Conservation (phyloP, 371 early-diverging fungal genomes). For the Nematocida sp. region DNA sequence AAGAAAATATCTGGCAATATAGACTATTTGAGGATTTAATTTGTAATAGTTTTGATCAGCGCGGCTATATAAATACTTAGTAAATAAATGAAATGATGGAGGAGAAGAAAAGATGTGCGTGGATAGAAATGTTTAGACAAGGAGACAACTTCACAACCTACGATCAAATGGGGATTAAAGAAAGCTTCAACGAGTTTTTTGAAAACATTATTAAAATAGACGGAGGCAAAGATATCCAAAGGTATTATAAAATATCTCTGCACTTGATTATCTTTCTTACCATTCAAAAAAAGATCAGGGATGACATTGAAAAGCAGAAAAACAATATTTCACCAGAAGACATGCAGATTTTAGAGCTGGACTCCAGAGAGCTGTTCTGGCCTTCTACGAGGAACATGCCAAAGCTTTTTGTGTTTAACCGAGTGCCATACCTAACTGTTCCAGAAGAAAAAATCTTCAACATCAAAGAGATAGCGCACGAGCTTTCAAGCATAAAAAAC, state of each 20-base stretch:
- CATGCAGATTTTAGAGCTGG: constrained; percentile 4
- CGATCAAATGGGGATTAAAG: constrained; percentile 22
- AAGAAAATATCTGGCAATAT: not conserved
- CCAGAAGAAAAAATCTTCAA: constrained; percentile 13
- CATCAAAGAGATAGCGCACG: constrained; percentile 14
- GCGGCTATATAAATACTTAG: constrained; percentile 37
- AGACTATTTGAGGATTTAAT: not conserved
- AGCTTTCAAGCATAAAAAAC: not conserved
- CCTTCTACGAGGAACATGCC: constrained; percentile 25
- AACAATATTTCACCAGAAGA: not conserved
- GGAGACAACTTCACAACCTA: constrained; percentile 23
- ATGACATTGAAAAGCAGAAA: not conserved
- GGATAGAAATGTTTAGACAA: constrained; percentile 35
- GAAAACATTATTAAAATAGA: constrained; percentile 39
- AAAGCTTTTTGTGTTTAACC: constrained; percentile 11
- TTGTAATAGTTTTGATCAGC: not conserved
- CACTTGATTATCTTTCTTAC: constrained; percentile 37
- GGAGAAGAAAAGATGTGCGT: constrained; percentile 49
- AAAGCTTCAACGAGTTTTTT: constrained; percentile 49
- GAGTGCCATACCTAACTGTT: constrained; percentile 3
- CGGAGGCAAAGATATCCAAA: constrained; percentile 27
- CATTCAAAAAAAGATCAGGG: constrained; percentile 28
- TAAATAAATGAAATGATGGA: constrained; percentile 51
- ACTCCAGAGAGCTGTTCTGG: constrained; percentile 14
- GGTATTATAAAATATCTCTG: constrained; percentile 34